phyloP scores from a whole-genome alignment of 2,329 filamentous ascomycete genomes.

The Pseudogymnoascus sp. region DNA sequence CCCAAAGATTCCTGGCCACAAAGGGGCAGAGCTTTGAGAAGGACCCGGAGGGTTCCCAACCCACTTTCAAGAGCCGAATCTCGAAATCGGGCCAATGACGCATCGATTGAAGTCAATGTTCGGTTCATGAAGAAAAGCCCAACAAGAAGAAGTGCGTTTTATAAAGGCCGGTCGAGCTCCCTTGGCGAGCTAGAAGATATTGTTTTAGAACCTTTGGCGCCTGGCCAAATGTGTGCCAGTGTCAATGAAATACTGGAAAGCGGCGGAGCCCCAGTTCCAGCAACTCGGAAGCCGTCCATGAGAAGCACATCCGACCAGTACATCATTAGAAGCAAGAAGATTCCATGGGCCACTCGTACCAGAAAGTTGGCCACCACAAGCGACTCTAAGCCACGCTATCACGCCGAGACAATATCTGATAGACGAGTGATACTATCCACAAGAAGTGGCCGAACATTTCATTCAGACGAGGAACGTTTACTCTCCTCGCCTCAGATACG shows the following conservation, averaged over 20 bases:
- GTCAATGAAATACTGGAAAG: conserved; percentile 11
- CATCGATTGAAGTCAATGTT: conserved; percentile 22
- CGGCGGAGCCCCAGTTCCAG: neutral
- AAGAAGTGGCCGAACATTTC: neutral
- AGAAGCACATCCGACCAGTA: neutral
- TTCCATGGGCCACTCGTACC: neutral
- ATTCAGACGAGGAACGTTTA: neutral
- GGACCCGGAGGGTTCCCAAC: conserved; percentile 17
- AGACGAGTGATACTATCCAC: neutral
- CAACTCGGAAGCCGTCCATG: neutral
- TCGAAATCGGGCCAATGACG: conserved; percentile 14
- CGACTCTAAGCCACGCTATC: neutral
- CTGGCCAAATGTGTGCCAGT: conserved; percentile 17
- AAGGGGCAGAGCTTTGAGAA: conserved; percentile 20
- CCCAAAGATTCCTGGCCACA: conserved; percentile 1
- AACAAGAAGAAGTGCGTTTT: conserved; percentile 14
- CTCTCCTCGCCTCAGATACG: neutral
- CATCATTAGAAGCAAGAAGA: neutral
- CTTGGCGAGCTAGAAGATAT: conserved; percentile 22
- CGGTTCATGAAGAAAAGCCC: conserved; percentile 20
- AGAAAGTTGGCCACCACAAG: neutral
- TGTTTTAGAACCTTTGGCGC: conserved; percentile 25
- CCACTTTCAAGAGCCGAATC: conserved; percentile 24
- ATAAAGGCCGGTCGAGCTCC: neutral
- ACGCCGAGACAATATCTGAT: neutral